These are phyloP conservation scores for Tuber aestivum DNA, from an alignment of 495 filamentous ascomycete genomes.

Conservation along the genomic window DNA sequence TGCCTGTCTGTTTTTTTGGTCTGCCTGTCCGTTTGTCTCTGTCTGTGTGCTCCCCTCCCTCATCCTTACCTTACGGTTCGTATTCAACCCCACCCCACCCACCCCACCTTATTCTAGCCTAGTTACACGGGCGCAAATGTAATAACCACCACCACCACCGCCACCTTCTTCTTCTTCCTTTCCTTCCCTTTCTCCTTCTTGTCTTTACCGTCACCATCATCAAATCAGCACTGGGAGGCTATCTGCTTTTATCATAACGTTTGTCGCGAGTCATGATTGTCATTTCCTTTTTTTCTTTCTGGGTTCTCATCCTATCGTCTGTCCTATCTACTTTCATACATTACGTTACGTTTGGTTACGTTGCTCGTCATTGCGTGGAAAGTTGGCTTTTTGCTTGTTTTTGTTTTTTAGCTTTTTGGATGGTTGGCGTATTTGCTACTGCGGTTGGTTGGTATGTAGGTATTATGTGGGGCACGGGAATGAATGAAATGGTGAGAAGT, in stretches of 20 bases:
- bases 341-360: too few species aligned
- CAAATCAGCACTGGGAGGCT: background rate
- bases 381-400: conserved; percentile 1
- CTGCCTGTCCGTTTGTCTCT: too few species aligned
- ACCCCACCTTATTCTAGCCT: background rate
- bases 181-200: background rate
- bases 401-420: background rate
- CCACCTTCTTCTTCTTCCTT: background rate
- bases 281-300: background rate
- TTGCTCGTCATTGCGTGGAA: conserved; percentile 1
- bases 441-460: background rate
- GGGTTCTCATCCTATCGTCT: background rate
- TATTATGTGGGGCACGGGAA: background rate
- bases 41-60: background rate
- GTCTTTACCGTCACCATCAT: background rate
- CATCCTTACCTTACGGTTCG: background rate
- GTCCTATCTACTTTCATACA: background rate
- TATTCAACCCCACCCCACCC: background rate
- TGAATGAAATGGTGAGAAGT: background rate
- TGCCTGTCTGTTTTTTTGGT: too few species aligned
- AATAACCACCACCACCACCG: background rate
- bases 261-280: background rate
- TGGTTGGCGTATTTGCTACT: background rate
- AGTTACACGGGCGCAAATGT: background rate
- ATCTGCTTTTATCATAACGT: conserved; percentile 5